Conservation (phyloP, 495 filamentous ascomycete genomes). For the Podospora comata region DNA sequence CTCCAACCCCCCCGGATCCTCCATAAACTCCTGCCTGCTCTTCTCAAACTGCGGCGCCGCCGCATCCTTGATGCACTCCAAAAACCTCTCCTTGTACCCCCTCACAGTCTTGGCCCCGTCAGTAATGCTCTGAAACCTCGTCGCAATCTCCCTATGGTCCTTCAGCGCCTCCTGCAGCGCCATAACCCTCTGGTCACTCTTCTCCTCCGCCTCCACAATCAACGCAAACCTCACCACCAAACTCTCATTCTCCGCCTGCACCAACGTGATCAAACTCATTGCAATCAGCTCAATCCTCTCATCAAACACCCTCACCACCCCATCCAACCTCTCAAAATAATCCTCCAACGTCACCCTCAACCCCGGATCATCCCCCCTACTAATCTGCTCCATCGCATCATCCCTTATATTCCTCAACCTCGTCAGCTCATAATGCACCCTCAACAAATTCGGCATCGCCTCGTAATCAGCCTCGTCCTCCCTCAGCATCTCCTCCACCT, state of each 20-base stretch:
- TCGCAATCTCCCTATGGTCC: conserved; percentile 90
- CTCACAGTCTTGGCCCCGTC: conserved; percentile 86
- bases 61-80: conserved; percentile 70
- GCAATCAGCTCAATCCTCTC: conserved; percentile 86
- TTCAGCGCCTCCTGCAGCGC: conserved; percentile 91
- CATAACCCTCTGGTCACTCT: conserved; percentile 84
- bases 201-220: conserved; percentile 92
- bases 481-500: conserved; percentile 68
- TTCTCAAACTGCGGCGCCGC: conserved; percentile 72
- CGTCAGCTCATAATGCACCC: conserved; percentile 86
- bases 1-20: conserved; percentile 76
- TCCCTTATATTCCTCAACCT: conserved; percentile 89
- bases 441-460: conserved; percentile 87
- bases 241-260: conserved; percentile 78
- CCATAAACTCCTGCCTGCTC: conserved; percentile 69
- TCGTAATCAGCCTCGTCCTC: conserved; percentile 81
- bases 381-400: conserved; percentile 92
- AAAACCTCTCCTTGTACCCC: conserved; percentile 94
- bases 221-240: conserved; percentile 88
- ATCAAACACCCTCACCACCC: conserved; percentile 89
- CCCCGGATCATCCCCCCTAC: conserved; percentile 66
- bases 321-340: conserved; percentile 83
- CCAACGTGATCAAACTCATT: conserved; percentile 81
- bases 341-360: conserved; percentile 77
- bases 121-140: conserved; percentile 89